A percentile compares a stretch with the other conserved stretches of the same genome.
phyloP scores from a whole-genome alignment of 1,139 yeast species.

The Suhomyces atakaporum region DNA sequence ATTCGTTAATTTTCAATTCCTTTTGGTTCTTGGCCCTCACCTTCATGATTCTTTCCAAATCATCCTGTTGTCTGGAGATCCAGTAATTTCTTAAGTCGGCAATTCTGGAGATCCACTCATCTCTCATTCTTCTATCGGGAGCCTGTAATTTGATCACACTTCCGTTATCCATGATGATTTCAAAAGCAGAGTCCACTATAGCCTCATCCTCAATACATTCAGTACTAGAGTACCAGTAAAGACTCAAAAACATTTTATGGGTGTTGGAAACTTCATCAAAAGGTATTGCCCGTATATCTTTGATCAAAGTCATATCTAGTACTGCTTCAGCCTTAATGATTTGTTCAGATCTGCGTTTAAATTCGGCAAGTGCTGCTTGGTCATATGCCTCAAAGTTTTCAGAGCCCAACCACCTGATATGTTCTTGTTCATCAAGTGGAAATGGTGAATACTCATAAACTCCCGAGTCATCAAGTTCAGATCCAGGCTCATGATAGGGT shows the following conservation, averaged over 20 bases:
- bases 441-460: slow-evolving; percentile 55
- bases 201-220: slow-evolving; percentile 29
- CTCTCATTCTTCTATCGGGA: slow-evolving; percentile 48
- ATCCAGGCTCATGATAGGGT: slow-evolving; percentile 46
- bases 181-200: slow-evolving; percentile 50
- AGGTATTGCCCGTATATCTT: slow-evolving; percentile 33
- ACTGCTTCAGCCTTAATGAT: slow-evolving; percentile 61
- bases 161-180: slow-evolving; percentile 52
- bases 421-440: slow-evolving; percentile 45
- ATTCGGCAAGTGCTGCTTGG: slow-evolving; percentile 57
- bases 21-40: slow-evolving; percentile 50
- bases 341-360: slow-evolving; percentile 59
- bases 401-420: slow-evolving; percentile 60
- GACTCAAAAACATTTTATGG: slow-evolving; percentile 39
- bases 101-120: slow-evolving; percentile 66
- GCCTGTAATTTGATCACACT: slow-evolving; percentile 58
- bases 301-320: slow-evolving; percentile 58
- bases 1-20: slow-evolving; percentile 54
- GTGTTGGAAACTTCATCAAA: slow-evolving; percentile 27
- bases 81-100: slow-evolving; percentile 55
- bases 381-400: slow-evolving; percentile 55
- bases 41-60: slow-evolving; percentile 35
- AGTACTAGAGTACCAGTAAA: slow-evolving; percentile 46
- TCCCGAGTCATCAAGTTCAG: slow-evolving; percentile 18
- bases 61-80: slow-evolving; percentile 50